phyloP scores from a whole-genome alignment of 2,329 filamentous ascomycete species.

The Microdochium trichocladiopsis region DNA sequence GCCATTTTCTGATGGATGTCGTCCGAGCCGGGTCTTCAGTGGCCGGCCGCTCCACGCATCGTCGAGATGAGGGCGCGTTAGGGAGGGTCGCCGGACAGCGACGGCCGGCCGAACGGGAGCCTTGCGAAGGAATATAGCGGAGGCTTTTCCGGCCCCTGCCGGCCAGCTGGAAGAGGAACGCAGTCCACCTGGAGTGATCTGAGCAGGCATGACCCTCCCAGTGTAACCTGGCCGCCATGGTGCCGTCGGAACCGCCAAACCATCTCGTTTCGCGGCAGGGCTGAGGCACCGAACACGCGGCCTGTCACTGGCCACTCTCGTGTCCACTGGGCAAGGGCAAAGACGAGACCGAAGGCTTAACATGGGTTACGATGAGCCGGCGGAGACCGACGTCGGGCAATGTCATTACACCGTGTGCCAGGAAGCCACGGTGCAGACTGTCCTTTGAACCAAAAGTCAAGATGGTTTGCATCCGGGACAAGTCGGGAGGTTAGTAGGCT shows the following conservation, averaged over 20 bases:
- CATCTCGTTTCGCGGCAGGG: background rate
- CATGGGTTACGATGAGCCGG: no score
- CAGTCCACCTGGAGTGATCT: background rate
- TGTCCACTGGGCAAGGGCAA: no score
- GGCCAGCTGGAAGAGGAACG: background rate
- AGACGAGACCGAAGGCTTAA: no score
- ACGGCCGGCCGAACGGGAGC: background rate
- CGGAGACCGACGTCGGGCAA: no score
- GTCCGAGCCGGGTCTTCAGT: background rate
- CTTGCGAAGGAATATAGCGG: background rate
- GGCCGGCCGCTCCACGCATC: no score
- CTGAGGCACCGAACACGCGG: background rate
- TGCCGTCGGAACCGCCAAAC: background rate
- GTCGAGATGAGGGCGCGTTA: background rate
- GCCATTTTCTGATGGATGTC: background rate
- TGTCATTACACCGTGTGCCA: no score
- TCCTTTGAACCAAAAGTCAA: no score
- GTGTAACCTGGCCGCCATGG: background rate
- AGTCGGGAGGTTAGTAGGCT: no score
- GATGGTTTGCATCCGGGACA: no score
- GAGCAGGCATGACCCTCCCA: background rate
- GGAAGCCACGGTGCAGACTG: no score
- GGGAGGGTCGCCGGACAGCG: background rate
- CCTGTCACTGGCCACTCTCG: background rate
- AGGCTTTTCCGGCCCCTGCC: background rate